phyloP scores from a whole-genome alignment of 1,139 yeast species.

The Kodamaea anthophila region DNA sequence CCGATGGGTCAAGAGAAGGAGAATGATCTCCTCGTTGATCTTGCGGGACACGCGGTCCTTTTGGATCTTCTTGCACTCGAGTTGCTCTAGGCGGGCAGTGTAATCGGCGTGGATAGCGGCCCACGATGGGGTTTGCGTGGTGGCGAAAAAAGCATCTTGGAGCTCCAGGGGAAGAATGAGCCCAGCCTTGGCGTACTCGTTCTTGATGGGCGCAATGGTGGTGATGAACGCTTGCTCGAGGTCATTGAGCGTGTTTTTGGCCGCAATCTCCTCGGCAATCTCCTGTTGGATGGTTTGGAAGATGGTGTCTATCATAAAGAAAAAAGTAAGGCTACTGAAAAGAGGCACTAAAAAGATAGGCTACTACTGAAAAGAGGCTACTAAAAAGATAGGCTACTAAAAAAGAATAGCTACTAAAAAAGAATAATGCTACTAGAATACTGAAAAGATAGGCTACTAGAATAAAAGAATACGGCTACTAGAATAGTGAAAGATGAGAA shows the following conservation, averaged over 20 bases:
- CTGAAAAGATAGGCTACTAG: too few species aligned
- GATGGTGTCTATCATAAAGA: conserved; percentile 8
- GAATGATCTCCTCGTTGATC: conserved; percentile 18
- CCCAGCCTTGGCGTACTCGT: conserved; percentile 7
- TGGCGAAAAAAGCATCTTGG: conserved; percentile 3
- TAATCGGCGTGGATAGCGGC: conserved; percentile 2
- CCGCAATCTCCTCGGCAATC: conserved; percentile 7
- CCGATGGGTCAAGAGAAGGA: conserved; percentile 15
- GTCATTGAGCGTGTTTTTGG: conserved; percentile 7
- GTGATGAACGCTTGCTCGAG: conserved; percentile 8
- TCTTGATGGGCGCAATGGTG: conserved; percentile 7
- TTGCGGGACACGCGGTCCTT: conserved; percentile 17
- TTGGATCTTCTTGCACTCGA: conserved; percentile 14
- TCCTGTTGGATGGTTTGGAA: conserved; percentile 8
- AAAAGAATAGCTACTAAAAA: too few species aligned
- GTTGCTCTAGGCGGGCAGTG: conserved; percentile 4
- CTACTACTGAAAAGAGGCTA: too few species aligned
- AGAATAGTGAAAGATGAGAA: too few species aligned
- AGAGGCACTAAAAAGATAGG: too few species aligned
- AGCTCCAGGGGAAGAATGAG: conserved; percentile 7
- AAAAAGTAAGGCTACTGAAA: not conserved
- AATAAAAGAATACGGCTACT: too few species aligned
- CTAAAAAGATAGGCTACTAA: too few species aligned
- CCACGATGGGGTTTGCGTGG: conserved; percentile 4
- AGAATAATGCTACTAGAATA: too few species aligned